phyloP scores from a whole-genome alignment of 2,329 filamentous ascomycete species.

The Capronia coronata region DNA sequence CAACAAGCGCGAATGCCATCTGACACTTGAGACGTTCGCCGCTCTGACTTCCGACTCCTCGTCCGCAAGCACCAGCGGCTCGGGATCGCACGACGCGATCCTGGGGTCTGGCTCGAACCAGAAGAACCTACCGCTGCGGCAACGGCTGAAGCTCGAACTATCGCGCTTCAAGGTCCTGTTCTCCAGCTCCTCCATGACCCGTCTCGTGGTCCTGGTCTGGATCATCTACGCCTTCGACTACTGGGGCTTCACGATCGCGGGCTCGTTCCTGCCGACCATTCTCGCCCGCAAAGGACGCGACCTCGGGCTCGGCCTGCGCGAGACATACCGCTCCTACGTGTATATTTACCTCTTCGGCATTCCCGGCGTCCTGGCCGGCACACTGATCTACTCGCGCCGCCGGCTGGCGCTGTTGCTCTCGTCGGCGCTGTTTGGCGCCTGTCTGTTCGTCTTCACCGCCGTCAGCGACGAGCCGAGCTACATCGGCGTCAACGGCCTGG shows the following conservation, averaged over 20 bases:
- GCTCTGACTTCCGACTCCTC: slow-evolving; percentile 2
- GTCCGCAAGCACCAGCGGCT: slow-evolving; percentile 29
- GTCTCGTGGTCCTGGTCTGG: slow-evolving; percentile 46
- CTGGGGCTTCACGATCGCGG: slow-evolving; percentile 29
- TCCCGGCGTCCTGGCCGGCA: slow-evolving; percentile 35
- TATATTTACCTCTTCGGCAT: slow-evolving; percentile 35
- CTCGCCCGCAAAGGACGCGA: slow-evolving; percentile 30
- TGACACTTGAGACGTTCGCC: slow-evolving; percentile 61
- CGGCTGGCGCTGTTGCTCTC: slow-evolving; percentile 41
- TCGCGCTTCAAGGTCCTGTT: slow-evolving; percentile 44
- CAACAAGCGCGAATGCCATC: slow-evolving; percentile 56
- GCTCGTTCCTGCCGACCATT: slow-evolving; percentile 37
- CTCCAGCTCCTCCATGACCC: slow-evolving; percentile 37
- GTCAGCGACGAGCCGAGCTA: slow-evolving; percentile 44
- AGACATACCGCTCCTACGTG: slow-evolving; percentile 34
- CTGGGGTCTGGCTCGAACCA: slow-evolving; percentile 33
- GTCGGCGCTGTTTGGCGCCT: slow-evolving; percentile 41
- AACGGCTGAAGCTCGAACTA: slow-evolving; percentile 38
- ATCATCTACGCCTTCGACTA: slow-evolving; percentile 45
- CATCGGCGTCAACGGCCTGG: slow-evolving; percentile 46
- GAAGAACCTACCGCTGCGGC: slow-evolving; percentile 28
- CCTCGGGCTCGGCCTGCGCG: slow-evolving; percentile 24
- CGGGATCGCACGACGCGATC: slow-evolving; percentile 29
- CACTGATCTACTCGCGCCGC: slow-evolving; percentile 42
- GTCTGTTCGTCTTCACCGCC: slow-evolving; percentile 38